These are phyloP conservation scores for Ophiosphaerella herpotricha DNA, from an alignment of 2,329 filamentous ascomycete genomes.

Conservation along the genomic window DNA sequence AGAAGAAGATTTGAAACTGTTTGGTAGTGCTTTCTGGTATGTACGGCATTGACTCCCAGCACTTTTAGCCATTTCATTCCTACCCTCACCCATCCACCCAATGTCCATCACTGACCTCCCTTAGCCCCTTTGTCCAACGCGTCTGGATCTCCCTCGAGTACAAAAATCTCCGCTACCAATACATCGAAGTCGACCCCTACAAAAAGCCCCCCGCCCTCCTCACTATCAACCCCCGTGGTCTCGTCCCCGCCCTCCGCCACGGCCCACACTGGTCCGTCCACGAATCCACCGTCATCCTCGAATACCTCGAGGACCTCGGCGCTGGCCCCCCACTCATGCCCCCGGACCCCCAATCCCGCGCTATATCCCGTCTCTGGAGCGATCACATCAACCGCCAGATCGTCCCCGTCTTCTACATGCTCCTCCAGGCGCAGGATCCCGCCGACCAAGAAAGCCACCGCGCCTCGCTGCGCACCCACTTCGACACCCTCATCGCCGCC, in stretches of 20 bases:
- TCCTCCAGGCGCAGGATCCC: conserved; percentile 68
- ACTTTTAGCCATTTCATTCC: too few species aligned
- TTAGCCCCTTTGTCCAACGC: conserved; percentile 79
- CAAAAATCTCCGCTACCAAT: conserved; percentile 80
- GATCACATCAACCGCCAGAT: conserved; percentile 81
- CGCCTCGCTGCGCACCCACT: conserved; percentile 66
- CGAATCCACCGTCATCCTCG: conserved; percentile 80
- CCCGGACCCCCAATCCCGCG: conserved; percentile 67
- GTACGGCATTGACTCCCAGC: conserved; percentile 20
- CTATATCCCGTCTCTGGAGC: conserved; percentile 77
- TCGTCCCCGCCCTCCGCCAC: conserved; percentile 77
- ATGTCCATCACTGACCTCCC: conserved; percentile 12
- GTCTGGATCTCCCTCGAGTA: conserved; percentile 88
- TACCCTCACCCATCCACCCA: too few species aligned
- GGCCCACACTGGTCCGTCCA: conserved; percentile 77
- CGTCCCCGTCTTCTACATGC: conserved; percentile 74
- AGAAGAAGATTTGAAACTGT: conserved; percentile 74
- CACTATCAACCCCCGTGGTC: conserved; percentile 74
- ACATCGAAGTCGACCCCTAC: conserved; percentile 83
- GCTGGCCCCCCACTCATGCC: conserved; percentile 67
- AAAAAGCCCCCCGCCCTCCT: conserved; percentile 71
- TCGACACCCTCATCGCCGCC: conserved; percentile 64
- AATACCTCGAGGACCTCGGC: conserved; percentile 83
- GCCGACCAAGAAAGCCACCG: conserved; percentile 63
- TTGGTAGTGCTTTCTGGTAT: conserved; percentile 83